phyloP scores from a whole-genome alignment of 2,329 filamentous ascomycete species.

The Colletotrichum magnum region DNA sequence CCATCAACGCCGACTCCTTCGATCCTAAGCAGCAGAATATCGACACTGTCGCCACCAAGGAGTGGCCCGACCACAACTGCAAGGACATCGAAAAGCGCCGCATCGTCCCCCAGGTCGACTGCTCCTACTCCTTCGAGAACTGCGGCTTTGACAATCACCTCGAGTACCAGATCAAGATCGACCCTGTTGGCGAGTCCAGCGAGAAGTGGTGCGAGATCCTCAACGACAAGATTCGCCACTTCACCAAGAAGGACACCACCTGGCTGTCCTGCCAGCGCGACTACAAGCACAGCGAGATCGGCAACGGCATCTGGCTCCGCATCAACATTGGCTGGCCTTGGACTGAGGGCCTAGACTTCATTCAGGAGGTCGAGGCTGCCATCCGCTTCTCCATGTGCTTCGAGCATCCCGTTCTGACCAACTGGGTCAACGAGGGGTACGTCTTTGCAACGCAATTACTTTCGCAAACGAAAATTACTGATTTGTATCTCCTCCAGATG shows the following conservation, averaged over 20 bases:
- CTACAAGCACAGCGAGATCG: conserved; percentile 13
- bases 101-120: conserved; percentile 27
- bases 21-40: neutral
- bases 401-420: conserved; percentile 11
- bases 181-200: conserved; percentile 25
- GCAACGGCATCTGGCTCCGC: conserved; percentile 19
- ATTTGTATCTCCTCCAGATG: neutral
- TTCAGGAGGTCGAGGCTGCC: conserved; percentile 14
- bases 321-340: conserved; percentile 5
- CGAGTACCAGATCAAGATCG: conserved; percentile 29
- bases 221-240: neutral
- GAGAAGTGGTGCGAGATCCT: conserved; percentile 27
- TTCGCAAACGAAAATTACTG: fast-evolving
- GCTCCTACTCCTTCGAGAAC: conserved; percentile 32
- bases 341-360: conserved; percentile 6
- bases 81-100: conserved; percentile 10
- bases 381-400: conserved; percentile 22
- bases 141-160: conserved; percentile 28
- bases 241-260: neutral
- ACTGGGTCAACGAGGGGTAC: conserved; percentile 25
- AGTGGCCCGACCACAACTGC: conserved; percentile 16
- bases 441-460: neutral
- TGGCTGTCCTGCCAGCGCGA: conserved; percentile 14
- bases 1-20: too few relatives aligned
- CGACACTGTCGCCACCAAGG: neutral